Percentiles rank a stretch among this genome's conserved stretches.
phyloP scores from a whole-genome alignment of 176 grass and related monocot species.

The Phoenix dactylifera region DNA sequence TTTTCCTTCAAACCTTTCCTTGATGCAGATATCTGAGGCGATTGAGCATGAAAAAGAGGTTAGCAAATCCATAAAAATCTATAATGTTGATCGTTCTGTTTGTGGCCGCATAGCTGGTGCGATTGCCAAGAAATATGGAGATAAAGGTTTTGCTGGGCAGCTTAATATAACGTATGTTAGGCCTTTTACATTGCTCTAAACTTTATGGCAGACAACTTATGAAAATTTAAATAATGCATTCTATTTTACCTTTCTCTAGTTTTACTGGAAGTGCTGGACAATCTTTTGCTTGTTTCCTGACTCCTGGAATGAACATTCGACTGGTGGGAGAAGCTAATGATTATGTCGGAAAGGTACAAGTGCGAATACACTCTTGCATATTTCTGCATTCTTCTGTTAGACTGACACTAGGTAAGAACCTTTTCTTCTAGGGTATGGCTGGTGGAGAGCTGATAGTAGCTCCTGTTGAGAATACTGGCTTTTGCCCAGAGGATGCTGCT shows the following conservation, averaged over 20 bases:
- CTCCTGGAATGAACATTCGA: conserved; percentile 94
- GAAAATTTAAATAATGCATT: too few species aligned
- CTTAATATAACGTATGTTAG: conserved; percentile 81
- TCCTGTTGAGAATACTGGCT: conserved; percentile 78
- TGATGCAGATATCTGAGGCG: conserved; percentile 68
- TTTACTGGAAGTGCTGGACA: conserved; percentile 97
- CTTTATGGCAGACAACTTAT: too few species aligned
- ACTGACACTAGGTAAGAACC: too few species aligned
- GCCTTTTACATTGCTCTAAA: too few species aligned
- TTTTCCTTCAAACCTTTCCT: conserved; percentile 5
- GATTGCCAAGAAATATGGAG: conserved; percentile 98
- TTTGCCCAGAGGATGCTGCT: conserved; percentile 85
- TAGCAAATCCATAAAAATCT: conserved; percentile 68
- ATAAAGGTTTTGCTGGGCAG: conserved; percentile 91
- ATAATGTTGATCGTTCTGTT: conserved; percentile 96
- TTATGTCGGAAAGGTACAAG: conserved; percentile 91
- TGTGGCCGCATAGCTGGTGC: conserved; percentile 87
- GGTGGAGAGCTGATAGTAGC: conserved; percentile 89
- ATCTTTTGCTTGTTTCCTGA: conserved; percentile 93
- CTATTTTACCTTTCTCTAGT: conserved; percentile 24
- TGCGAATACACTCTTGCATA: too few species aligned
- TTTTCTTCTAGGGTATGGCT: conserved; percentile 69
- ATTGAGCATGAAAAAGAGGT: conserved; percentile 91
- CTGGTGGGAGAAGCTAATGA: conserved; percentile 92
- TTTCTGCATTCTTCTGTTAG: too few species aligned